Percentiles rank a stretch among this genome's conserved stretches.
These are phyloP conservation scores for Ogataea dorogensis DNA, from an alignment of 805 yeast genomes.

Conservation along the genomic window DNA sequence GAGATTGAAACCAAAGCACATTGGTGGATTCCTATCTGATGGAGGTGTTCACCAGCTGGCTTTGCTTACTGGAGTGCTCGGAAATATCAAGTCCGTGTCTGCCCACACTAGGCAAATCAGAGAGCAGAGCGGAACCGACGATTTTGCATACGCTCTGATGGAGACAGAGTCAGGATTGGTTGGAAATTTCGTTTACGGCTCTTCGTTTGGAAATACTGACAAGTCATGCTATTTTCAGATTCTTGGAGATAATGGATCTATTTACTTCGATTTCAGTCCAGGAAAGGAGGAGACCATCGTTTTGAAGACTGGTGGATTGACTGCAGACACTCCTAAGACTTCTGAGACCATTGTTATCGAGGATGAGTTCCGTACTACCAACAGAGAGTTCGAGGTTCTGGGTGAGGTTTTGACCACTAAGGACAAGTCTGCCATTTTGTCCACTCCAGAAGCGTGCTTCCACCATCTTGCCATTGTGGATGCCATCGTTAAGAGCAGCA, in stretches of 20 bases:
- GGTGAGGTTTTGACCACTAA: conserved; percentile 35
- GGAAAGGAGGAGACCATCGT: conserved; percentile 39
- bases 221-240: conserved; percentile 66
- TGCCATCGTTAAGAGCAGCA: conserved; percentile 75
- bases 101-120: conserved; percentile 79
- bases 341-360: conserved; percentile 38
- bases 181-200: conserved; percentile 86
- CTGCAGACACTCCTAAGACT: conserved; percentile 47
- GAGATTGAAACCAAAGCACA: conserved; percentile 88
- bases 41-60: conserved; percentile 98
- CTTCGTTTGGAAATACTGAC: conserved; percentile 80
- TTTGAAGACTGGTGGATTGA: conserved; percentile 50
- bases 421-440: conserved; percentile 23
- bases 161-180: conserved; percentile 57
- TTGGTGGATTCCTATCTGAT: conserved; percentile 90
- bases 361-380: conserved; percentile 42
- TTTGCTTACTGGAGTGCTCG: conserved; percentile 76
- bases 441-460: conserved; percentile 76
- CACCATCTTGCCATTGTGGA: conserved; percentile 91
- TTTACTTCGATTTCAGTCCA: conserved; percentile 66
- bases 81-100: conserved; percentile 65
- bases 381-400: conserved; percentile 46
- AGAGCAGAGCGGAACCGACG: conserved; percentile 77
- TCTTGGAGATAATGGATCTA: conserved; percentile 77
- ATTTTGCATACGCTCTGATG: conserved; percentile 71